Evolutionary conservation across 768 basidiomycete species (phyloP), one percentile per base, ranked within the genome.

Genomic region (Calocera viscosa): DNA sequence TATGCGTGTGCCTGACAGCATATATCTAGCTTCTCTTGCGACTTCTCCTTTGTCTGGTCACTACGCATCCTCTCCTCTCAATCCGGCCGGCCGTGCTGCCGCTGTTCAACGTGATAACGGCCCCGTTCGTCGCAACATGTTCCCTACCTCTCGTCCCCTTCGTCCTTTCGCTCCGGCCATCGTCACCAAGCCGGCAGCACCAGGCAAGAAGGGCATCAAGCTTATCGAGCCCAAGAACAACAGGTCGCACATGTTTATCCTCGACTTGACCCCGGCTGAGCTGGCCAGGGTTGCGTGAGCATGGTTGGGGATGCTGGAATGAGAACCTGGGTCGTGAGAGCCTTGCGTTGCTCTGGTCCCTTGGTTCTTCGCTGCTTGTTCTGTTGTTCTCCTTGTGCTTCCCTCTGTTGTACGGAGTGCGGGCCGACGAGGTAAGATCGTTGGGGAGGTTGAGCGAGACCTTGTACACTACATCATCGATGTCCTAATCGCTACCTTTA

Each of bases 321-420:
- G 53, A 8, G 26, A 22, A 60, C 22, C 22, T 7, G 14, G 53
- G 53, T 60, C 53, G 53, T 60, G 53, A 60, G 53, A 32, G 53
- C 53, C 30, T 47, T 24, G 11, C 30, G 53, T 60, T 47, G 53
- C 53, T 60, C 53, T 60, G 53, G 53, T 60, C 53, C 53, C 53
- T 60, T 11, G 14, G 26, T 32, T 32, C 53, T 60, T 60, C 30
- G 8, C 10, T 60, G 53, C 7, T 28, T 19, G 53, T 60, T 60
- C 26, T 60, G 24, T 24, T 19, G 43, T 60, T 26, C 53, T 60
- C 26, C 53, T 60, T 26, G 53, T 28, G 53, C 26, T 32, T 60
- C 53, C 30, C 53, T 26, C 53, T 32, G 53, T 28, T 60, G 53
- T 60, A 28, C 53, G 53, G 53, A 60, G 53, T 10, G 53, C 30